Base-by-base conservation (phyloP, 441 rosid species). In the Euphorbia celastroides region DNA sequence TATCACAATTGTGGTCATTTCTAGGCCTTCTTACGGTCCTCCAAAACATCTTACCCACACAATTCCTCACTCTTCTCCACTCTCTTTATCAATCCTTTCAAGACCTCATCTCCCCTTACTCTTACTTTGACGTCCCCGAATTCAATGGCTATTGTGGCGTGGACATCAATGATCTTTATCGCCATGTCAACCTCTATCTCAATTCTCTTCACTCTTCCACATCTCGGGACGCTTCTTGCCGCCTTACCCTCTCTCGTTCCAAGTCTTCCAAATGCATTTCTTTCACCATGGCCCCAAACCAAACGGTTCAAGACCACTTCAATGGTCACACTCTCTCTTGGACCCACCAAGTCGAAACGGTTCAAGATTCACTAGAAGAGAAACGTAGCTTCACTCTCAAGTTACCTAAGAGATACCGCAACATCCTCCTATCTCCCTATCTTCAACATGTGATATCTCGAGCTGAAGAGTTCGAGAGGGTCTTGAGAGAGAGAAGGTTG, bases 1-100 rank as follows among this genome's bases (percentile, higher is more conserved):
- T 82, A 64, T 82, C 86, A 1, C 83, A 82, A 34, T 62, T 82
- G 72, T 82, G 86, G 86, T 82, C 86, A 5, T 60, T 82, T 14
- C 70, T 82, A 7, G 86, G 86, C 30, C 86, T 82, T 60, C 77
- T 82, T 1, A 82, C 86, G 0, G 83, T 79, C 27, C 80, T 82
- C 46, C 86, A 82, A 58, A 82, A 82, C 71, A 74, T 82, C 67
- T 62, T 80, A 48, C 85, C 85, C 12, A 68, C 85, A 2, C 85
- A 78, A 32, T 66, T 81, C 38, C 82, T 81, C 17, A 74, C 85
- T 27, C 74, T 81, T 23, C 56, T 81, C 31, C 73, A 75, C 51
- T 78, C 82, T 59, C 32, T 78, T 26, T 78, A 78, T 10, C 82
- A 81, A 23, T 81, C 82, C 20, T 74, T 81, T 64, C 84, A 78